Percentiles rank a stretch among this genome's conserved stretches.
Conservation (phyloP, 1,284 basidiomycete genomes). For the Ustilago loliicola region DNA sequence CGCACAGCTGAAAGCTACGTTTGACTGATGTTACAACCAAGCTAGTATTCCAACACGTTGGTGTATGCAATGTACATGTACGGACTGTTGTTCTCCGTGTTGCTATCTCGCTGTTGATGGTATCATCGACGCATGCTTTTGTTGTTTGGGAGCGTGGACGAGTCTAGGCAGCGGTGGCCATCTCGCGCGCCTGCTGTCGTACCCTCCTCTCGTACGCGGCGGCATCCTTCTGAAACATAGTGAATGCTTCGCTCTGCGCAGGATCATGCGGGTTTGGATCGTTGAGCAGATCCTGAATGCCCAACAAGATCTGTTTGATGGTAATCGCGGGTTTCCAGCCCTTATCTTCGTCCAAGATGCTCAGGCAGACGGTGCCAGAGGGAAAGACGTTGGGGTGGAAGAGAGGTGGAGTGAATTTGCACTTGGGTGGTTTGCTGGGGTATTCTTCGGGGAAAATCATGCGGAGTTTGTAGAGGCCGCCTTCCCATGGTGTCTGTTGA, state of each 20-base stretch:
- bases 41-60: too few species aligned
- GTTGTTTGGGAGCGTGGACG: too few species aligned
- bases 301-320: constrained; percentile 96
- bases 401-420: constrained; percentile 96
- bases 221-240: constrained; percentile 83
- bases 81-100: too few species aligned
- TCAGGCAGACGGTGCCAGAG: constrained; percentile 96
- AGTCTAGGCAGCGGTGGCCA: constrained; percentile 46
- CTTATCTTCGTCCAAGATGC: constrained; percentile 98
- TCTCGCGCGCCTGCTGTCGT: constrained; percentile 55
- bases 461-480: constrained; percentile 89
- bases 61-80: too few species aligned
- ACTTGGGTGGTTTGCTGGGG: constrained; percentile 95
- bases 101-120: too few species aligned
- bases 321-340: constrained; percentile 99
- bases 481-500: constrained; percentile 92
- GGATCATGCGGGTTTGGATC: constrained; percentile 96
- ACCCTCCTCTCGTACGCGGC: constrained; percentile 63
- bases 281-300: constrained; percentile 92
- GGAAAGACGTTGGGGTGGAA: constrained; percentile 99
- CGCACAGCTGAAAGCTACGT: too few species aligned
- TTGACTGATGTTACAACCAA: too few species aligned
- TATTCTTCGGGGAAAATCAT: constrained; percentile 79
- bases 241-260: constrained; percentile 96
- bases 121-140: too few species aligned